Conservation (phyloP, 2,329 filamentous ascomycete species). For the Biscogniauxia marginata region DNA sequence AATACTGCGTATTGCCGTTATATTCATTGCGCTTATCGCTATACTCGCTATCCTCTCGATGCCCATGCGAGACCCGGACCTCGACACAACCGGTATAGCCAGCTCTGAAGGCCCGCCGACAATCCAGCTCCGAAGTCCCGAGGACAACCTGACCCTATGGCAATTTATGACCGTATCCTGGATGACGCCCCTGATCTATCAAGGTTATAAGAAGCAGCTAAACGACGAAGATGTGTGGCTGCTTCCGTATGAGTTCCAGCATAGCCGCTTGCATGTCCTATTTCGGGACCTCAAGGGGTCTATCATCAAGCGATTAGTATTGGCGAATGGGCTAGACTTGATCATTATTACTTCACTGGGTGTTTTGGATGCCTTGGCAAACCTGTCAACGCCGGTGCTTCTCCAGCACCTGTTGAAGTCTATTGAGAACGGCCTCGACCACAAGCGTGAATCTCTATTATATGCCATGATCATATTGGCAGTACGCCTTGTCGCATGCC, state of each 20-base stretch:
- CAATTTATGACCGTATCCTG: constrained; percentile 84
- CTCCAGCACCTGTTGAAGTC: constrained; percentile 70
- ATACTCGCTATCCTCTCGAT: constrained; percentile 60
- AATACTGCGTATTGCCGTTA: constrained; percentile 33
- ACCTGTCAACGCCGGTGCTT: constrained; percentile 63
- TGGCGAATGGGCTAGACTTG: constrained; percentile 78
- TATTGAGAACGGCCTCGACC: constrained; percentile 54
- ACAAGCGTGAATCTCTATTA: constrained; percentile 57
- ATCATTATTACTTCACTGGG: constrained; percentile 64
- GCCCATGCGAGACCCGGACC: constrained; percentile 63
- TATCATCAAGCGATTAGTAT: constrained; percentile 66
- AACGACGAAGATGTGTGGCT: constrained; percentile 80
- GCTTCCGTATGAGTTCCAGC: constrained; percentile 78
- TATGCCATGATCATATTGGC: constrained; percentile 64
- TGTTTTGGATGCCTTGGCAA: constrained; percentile 57
- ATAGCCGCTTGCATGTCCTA: constrained; percentile 67
- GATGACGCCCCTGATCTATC: constrained; percentile 71
- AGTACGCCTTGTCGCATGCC: constrained; percentile 59
- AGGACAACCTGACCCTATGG: constrained; percentile 77
- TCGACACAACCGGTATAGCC: constrained; percentile 58
- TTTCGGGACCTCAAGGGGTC: constrained; percentile 74
- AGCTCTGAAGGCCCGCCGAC: constrained; percentile 55
- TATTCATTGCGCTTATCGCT: constrained; percentile 44
- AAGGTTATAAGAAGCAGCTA: constrained; percentile 64
- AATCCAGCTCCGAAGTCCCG: constrained; percentile 63